Percentiles rank a stretch among this genome's conserved stretches.
These are phyloP conservation scores for Hanseniaspora sp. DNA, from an alignment of 1,139 yeast genomes.

Conservation along the genomic window DNA sequence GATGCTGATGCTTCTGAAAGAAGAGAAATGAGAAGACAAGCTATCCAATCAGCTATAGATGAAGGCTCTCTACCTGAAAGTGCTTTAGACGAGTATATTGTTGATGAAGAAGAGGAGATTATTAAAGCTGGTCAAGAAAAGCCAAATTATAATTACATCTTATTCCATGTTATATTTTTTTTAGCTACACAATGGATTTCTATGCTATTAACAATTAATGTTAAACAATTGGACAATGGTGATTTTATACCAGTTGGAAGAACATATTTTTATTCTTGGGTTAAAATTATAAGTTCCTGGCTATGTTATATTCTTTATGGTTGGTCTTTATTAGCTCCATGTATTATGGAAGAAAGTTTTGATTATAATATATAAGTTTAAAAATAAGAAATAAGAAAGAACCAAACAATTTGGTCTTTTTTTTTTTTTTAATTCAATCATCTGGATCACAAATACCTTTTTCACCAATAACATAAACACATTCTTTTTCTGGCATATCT, in stretches of 20 bases:
- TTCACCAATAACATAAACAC: constrained; percentile 42
- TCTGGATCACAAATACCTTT: constrained; percentile 44
- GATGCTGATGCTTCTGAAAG: constrained; percentile 46
- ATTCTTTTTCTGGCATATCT: constrained; percentile 50
- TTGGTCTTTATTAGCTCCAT: constrained; percentile 90
- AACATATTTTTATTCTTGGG: constrained; percentile 92
- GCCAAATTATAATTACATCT: constrained; percentile 75
- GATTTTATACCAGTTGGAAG: constrained; percentile 95
- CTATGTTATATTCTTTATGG: constrained; percentile 73
- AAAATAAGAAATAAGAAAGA: neutral
- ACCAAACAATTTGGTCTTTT: neutral
- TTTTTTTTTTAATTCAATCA: constrained; percentile 19
- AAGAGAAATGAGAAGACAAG: constrained; percentile 73
- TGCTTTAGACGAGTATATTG: constrained; percentile 56
- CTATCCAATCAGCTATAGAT: constrained; percentile 84
- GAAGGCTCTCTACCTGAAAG: constrained; percentile 91
- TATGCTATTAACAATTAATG: constrained; percentile 81
- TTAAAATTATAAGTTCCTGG: constrained; percentile 86
- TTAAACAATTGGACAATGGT: constrained; percentile 70
- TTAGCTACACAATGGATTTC: constrained; percentile 97
- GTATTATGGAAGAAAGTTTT: constrained; percentile 80
- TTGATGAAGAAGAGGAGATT: constrained; percentile 32
- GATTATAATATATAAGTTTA: constrained; percentile 25
- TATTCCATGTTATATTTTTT: constrained; percentile 84
- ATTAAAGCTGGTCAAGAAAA: constrained; percentile 45